Evolutionary conservation across 2,329 filamentous ascomycete species (phyloP).

Genomic region (Ceratocystis alfenasii): DNA sequence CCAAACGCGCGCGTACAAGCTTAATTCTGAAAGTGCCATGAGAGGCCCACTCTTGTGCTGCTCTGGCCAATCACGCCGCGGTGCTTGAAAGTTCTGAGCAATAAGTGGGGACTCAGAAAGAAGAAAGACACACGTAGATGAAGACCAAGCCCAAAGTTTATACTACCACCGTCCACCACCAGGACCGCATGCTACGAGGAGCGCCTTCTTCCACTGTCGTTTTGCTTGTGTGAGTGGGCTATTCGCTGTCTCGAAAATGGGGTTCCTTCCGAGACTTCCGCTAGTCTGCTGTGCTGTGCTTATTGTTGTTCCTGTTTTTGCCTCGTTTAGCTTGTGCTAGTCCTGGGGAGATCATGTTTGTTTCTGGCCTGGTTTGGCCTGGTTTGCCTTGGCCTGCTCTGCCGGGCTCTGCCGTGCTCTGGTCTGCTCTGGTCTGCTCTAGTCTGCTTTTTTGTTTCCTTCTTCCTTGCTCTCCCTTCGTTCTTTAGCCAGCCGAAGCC

Average conservation of each 20-base stretch:
- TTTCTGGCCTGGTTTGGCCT: no score
- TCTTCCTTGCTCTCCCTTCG: no score
- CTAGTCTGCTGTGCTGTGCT: background rate
- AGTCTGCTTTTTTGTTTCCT: no score
- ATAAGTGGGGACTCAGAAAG: background rate
- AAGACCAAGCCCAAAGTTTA: background rate
- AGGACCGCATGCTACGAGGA: background rate
- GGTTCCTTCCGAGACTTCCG: constrained; percentile 2
- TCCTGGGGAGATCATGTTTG: no score
- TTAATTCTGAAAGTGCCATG: background rate
- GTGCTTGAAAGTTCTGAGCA: background rate
- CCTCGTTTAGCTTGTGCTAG: background rate
- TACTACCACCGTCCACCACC: background rate
- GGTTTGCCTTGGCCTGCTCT: no score
- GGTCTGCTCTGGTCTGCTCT: no score
- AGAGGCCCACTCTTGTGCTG: background rate
- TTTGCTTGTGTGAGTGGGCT: background rate
- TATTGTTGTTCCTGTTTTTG: background rate
- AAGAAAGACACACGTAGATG: background rate
- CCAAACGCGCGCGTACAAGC: constrained; percentile 7
- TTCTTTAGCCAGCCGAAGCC: no score
- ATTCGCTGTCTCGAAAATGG: background rate
- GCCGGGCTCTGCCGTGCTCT: no score
- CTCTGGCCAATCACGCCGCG: background rate
- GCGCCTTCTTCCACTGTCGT: background rate